Conservation (phyloP, 305 asterid genomes). For the Rubia tinctorum region DNA sequence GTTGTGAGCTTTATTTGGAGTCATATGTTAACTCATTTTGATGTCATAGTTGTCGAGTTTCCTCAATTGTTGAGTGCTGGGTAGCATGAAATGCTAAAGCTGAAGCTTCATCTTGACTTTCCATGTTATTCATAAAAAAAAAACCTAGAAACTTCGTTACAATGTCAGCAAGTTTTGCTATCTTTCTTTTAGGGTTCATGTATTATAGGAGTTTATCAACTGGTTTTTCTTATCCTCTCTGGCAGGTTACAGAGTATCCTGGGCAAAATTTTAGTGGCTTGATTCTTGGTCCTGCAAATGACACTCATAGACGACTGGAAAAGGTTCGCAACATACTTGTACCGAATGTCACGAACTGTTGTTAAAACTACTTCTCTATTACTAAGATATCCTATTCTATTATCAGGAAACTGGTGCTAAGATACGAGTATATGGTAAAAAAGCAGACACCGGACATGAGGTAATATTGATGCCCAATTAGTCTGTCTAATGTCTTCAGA, state of each 20-base stretch:
- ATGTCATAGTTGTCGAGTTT: neutral
- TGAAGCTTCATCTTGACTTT: neutral
- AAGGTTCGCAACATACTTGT: constrained; percentile 47
- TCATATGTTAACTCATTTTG: neutral
- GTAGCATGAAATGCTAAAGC: neutral
- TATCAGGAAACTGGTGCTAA: constrained; percentile 95
- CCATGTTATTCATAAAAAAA: neutral
- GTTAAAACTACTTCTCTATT: constrained; percentile 12
- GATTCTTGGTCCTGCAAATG: constrained; percentile 62
- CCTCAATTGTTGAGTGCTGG: neutral
- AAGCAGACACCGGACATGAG: constrained; percentile 54
- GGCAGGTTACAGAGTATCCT: constrained; percentile 83
- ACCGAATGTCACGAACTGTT: constrained; percentile 1
- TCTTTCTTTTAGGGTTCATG: neutral
- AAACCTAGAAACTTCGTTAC: neutral
- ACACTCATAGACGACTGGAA: constrained; percentile 79
- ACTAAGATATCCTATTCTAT: constrained; percentile 9
- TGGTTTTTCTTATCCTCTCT: constrained; percentile 26
- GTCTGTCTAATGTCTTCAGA: neutral
- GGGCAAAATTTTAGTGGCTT: constrained; percentile 60
- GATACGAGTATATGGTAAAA: constrained; percentile 70
- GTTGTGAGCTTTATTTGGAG: neutral
- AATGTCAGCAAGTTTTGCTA: neutral
- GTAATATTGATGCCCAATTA: constrained; percentile 36
- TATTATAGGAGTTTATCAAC: neutral